Percentiles rank a stretch among this genome's conserved stretches.
Conservation (phyloP, 2,329 filamentous ascomycete species). For the Sodiomyces alkalinus region DNA sequence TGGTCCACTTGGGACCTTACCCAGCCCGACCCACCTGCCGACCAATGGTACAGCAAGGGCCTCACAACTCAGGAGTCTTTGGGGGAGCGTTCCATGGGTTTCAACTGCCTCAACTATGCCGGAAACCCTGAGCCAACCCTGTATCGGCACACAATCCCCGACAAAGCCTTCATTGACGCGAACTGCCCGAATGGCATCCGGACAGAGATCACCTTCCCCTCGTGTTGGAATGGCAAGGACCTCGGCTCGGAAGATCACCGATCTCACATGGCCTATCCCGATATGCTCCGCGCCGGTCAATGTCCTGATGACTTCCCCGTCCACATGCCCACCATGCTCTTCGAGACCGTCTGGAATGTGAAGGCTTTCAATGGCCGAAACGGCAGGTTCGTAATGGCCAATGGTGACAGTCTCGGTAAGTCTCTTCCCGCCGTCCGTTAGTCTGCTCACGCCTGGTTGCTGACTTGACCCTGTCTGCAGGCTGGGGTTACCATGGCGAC, state of each 20-base stretch:
- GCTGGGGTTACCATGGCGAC: slow-evolving; percentile 65
- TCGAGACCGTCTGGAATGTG: slow-evolving; percentile 74
- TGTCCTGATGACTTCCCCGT: slow-evolving; percentile 57
- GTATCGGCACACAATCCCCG: slow-evolving; percentile 67
- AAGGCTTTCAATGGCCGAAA: slow-evolving; percentile 42
- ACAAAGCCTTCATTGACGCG: slow-evolving; percentile 63
- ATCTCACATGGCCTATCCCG: slow-evolving; percentile 63
- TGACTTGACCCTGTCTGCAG: slow-evolving; percentile 18
- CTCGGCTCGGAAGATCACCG: slow-evolving; percentile 38
- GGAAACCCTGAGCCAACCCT: slow-evolving; percentile 54
- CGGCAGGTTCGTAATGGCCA: slow-evolving; percentile 61
- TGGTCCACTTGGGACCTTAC: slow-evolving; percentile 56
- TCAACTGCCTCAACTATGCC: slow-evolving; percentile 86
- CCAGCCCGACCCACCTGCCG: slow-evolving; percentile 49
- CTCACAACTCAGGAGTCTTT: slow-evolving; percentile 54
- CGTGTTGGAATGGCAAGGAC: slow-evolving; percentile 71
- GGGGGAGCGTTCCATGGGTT: slow-evolving; percentile 69
- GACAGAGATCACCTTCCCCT: slow-evolving; percentile 76
- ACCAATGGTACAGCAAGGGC: slow-evolving; percentile 48
- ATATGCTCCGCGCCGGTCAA: slow-evolving; percentile 57
- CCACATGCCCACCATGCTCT: slow-evolving; percentile 63
- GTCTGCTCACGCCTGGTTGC: slow-evolving; percentile 6
- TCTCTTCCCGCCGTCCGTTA: slow-evolving; percentile 1
- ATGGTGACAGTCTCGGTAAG: slow-evolving; percentile 61
- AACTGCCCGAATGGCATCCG: slow-evolving; percentile 74